Evolutionary conservation across 2,329 filamentous ascomycete genomes (phyloP).

Genomic region (Ascomycota sp.): DNA sequence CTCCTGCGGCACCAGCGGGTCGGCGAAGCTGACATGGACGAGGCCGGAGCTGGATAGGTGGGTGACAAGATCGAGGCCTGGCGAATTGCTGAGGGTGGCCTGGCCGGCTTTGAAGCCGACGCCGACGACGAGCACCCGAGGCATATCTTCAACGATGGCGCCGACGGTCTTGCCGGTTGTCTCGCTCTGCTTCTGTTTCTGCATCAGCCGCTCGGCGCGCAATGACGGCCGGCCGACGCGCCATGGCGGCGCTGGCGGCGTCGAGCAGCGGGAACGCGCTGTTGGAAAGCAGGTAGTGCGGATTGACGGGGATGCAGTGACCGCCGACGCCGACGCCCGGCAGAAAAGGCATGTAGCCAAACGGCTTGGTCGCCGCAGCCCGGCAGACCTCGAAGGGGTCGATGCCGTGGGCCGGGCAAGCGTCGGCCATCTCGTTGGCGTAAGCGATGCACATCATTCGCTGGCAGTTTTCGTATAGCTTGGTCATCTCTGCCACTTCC

Average conservation of each 20-base stretch:
- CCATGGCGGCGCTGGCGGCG: conserved; percentile 21
- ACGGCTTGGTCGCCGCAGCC: conserved; percentile 28
- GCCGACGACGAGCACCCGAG: conserved; percentile 20
- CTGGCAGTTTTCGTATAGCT: conserved; percentile 35
- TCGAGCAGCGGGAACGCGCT: conserved; percentile 23
- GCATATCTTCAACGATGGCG: conserved; percentile 1
- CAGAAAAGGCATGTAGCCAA: conserved; percentile 25
- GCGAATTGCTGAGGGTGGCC: conserved; percentile 23
- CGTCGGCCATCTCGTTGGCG: conserved; percentile 33
- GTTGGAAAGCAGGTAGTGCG: conserved; percentile 27
- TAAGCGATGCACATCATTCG: conserved; percentile 31
- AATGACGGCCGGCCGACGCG: conserved; percentile 17
- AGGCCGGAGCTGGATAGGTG: conserved; percentile 13
- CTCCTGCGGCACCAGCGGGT: conserved; percentile 20
- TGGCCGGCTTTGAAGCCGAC: conserved; percentile 29
- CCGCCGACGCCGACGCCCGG: conserved; percentile 29
- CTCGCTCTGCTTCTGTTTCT: too few relatives aligned
- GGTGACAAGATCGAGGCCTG: conserved; percentile 20
- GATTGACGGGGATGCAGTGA: conserved; percentile 33
- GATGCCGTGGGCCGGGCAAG: conserved; percentile 21
- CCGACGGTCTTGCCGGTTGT: too few relatives aligned
- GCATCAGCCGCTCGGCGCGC: conserved; percentile 12
- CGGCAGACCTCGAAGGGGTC: conserved; percentile 26
- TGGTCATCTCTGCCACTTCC: conserved; percentile 35
- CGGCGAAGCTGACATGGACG: conserved; percentile 20